These are phyloP conservation scores for Papiliotrema laurentii DNA, from an alignment of 1,284 basidiomycete species.

Conservation along the genomic window DNA sequence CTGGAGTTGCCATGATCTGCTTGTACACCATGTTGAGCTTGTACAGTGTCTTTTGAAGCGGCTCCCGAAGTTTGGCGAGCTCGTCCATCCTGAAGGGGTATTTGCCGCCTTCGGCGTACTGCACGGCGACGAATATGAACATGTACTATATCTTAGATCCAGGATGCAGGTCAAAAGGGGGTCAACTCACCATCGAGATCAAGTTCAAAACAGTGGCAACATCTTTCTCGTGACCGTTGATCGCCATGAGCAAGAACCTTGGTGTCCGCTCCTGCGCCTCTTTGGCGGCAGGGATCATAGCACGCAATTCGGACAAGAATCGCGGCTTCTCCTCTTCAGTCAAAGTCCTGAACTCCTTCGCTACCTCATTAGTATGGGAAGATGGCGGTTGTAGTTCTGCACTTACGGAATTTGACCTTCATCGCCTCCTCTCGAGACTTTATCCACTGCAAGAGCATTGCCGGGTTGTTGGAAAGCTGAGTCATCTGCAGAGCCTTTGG, in stretches of 20 bases:
- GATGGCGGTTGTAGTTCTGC: background rate
- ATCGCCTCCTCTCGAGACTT: conserved; percentile 8
- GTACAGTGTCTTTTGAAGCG: conserved; percentile 6
- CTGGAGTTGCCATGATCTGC: conserved; percentile 2
- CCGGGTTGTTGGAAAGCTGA: conserved; percentile 5
- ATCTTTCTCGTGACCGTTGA: conserved; percentile 8
- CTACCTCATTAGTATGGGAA: background rate
- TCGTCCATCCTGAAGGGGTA: conserved; percentile 14
- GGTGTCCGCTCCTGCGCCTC: conserved; percentile 17
- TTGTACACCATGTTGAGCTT: conserved; percentile 7
- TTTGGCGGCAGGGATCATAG: conserved; percentile 8
- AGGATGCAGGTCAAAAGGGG: background rate
- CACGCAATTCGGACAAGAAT: conserved; percentile 10
- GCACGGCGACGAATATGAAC: conserved; percentile 14
- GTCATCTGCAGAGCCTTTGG: background rate
- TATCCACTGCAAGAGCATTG: conserved; percentile 7
- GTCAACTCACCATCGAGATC: conserved; percentile 12
- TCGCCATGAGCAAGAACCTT: conserved; percentile 9
- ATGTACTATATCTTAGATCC: conserved; percentile 16
- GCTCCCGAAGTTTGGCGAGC: conserved; percentile 11
- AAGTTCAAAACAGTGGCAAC: conserved; percentile 3
- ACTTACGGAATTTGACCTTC: conserved; percentile 10
- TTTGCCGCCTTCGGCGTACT: conserved; percentile 15
- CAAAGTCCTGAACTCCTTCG: conserved; percentile 3
- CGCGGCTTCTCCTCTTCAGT: conserved; percentile 8